These are phyloP conservation scores for Alternaria arbusti DNA, from an alignment of 2,329 filamentous ascomycete species.

Conservation along the genomic window DNA sequence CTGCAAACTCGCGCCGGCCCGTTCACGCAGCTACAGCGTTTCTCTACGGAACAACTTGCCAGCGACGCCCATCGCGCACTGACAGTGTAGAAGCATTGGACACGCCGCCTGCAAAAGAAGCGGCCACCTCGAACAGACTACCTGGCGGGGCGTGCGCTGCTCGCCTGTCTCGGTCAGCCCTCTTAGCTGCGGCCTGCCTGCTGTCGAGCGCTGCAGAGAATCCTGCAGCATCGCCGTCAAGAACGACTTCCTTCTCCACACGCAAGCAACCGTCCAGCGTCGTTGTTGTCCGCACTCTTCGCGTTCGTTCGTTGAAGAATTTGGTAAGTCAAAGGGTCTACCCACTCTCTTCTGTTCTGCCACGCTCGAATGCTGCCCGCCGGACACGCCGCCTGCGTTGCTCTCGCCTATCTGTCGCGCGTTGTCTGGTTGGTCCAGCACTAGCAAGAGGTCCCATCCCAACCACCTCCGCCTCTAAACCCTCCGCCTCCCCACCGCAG, in stretches of 20 bases:
- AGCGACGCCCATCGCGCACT: constrained; percentile 35
- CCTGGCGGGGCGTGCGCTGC: constrained; percentile 41
- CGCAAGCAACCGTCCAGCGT: constrained; percentile 20
- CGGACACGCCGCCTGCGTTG: constrained; percentile 32
- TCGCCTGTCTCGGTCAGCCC: constrained; percentile 49
- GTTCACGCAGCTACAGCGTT: constrained; percentile 37
- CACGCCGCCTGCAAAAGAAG: constrained; percentile 35
- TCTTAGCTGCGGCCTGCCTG: constrained; percentile 51
- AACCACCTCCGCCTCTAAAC: constrained; percentile 52
- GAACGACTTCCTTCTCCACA: constrained; percentile 39
- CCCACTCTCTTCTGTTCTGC: constrained; percentile 1
- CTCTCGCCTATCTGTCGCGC: constrained; percentile 46
- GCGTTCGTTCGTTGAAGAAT: constrained; percentile 33
- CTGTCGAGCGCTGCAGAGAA: constrained; percentile 46
- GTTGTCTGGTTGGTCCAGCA: constrained; percentile 43
- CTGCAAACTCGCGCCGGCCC: constrained; percentile 47
- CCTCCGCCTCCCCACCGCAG: constrained; percentile 43
- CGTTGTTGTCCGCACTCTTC: constrained; percentile 12
- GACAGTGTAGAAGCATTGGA: constrained; percentile 31
- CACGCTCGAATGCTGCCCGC: constrained; percentile 6
- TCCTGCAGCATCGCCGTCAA: constrained; percentile 48
- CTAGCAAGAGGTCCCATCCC: constrained; percentile 49
- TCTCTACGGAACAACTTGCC: constrained; percentile 24
- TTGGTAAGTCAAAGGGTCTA: constrained; percentile 25
- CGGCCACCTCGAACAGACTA: constrained; percentile 35